Percentiles rank a stretch among this genome's conserved stretches.
Conservation (phyloP, 2,329 filamentous ascomycete genomes). For the Cercospora nicotianae region DNA sequence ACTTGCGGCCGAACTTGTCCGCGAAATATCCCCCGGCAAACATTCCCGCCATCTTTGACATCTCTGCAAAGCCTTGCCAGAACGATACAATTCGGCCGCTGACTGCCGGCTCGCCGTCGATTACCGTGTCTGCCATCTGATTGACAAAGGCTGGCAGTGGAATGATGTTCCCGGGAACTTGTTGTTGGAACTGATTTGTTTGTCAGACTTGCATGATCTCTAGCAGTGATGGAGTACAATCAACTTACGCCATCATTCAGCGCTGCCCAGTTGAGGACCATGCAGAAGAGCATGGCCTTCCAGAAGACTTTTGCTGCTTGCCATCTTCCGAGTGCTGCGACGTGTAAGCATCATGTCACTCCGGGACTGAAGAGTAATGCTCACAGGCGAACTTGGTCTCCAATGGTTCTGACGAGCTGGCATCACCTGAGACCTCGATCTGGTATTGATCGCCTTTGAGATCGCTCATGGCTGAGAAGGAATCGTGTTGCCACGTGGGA, state of each 20-base stretch:
- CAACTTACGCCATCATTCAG: constrained; percentile 19
- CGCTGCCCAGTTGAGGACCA: constrained; percentile 26
- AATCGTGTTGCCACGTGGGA: constrained; percentile 7
- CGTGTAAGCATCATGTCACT: background rate
- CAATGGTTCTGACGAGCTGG: constrained; percentile 8
- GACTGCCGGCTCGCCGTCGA: constrained; percentile 20
- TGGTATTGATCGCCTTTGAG: constrained; percentile 7
- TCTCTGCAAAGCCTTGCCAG: constrained; percentile 26
- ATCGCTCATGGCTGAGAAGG: constrained; percentile 8
- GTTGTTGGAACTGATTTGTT: constrained; percentile 20
- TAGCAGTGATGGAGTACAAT: background rate
- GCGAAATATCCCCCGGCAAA: constrained; percentile 18
- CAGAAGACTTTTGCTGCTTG: constrained; percentile 22
- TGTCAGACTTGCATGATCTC: background rate
- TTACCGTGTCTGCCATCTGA: constrained; percentile 21
- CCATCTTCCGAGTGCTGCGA: constrained; percentile 21
- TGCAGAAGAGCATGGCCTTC: constrained; percentile 25
- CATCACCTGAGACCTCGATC: constrained; percentile 9
- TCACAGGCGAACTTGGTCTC: constrained; percentile 15
- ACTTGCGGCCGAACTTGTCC: constrained; percentile 19
- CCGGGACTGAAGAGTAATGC: background rate
- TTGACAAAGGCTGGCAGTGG: constrained; percentile 23
- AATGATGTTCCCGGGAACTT: constrained; percentile 26
- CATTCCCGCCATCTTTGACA: constrained; percentile 25
- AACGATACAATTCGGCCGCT: constrained; percentile 18